These are phyloP conservation scores for Cajanus cajan DNA, from an alignment of 306 rosid genomes.

Conservation along the genomic window DNA sequence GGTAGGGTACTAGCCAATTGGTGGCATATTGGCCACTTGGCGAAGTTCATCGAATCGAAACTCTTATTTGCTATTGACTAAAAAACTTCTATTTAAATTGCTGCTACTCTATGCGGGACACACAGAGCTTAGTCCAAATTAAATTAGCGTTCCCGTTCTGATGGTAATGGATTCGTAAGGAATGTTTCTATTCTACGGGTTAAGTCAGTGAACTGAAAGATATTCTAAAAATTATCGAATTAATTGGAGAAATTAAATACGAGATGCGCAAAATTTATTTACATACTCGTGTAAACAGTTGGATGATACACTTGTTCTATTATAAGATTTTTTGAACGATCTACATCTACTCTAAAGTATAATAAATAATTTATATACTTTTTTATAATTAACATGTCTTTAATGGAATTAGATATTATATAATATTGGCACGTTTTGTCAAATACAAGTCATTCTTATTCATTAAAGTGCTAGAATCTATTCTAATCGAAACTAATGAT, in stretches of 20 bases:
- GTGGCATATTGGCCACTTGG: neutral
- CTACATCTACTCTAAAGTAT: neutral
- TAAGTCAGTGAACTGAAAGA: neutral
- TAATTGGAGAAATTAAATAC: neutral
- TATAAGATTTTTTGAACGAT: neutral
- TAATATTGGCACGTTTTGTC: neutral
- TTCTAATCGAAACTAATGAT: constrained; percentile 21
- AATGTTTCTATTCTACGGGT: neutral
- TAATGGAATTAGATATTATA: neutral
- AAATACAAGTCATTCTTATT: neutral
- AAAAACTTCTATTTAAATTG: neutral
- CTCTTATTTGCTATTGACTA: neutral
- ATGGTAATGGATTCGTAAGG: neutral
- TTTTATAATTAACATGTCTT: neutral
- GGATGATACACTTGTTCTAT: neutral
- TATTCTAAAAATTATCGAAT: neutral
- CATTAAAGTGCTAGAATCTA: neutral
- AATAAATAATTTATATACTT: neutral
- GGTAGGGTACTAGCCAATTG: neutral
- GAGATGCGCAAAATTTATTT: neutral
- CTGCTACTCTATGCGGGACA: neutral
- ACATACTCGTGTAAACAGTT: neutral
- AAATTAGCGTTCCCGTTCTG: neutral
- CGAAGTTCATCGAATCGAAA: neutral
- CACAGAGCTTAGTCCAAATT: neutral